phyloP scores from a whole-genome alignment of 2,329 filamentous ascomycete genomes.

The Colletotrichum orbiculare region DNA sequence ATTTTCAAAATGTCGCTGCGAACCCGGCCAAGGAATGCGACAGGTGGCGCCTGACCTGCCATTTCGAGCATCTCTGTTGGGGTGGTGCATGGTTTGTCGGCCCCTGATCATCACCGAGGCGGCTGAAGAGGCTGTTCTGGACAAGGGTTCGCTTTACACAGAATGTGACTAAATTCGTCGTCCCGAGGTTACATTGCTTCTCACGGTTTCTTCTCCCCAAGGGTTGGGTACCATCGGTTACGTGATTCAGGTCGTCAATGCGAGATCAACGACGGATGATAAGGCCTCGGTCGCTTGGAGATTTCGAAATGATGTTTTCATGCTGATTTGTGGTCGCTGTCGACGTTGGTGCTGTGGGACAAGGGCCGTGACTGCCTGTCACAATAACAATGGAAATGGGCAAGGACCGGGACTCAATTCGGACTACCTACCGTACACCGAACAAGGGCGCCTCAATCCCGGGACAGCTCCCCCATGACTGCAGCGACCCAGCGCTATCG shows the following conservation, averaged over 20 bases:
- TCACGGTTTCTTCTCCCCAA: too few relatives aligned
- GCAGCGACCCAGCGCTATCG: background rate
- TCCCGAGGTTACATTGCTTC: too few relatives aligned
- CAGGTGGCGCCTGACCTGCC: background rate
- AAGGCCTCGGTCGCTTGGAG: background rate
- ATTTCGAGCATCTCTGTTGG: background rate
- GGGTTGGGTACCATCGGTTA: too few relatives aligned
- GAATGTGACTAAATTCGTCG: too few relatives aligned
- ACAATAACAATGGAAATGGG: background rate
- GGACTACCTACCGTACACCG: slow-evolving; percentile 5
- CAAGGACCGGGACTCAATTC: slow-evolving; percentile 4
- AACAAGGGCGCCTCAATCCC: slow-evolving; percentile 21
- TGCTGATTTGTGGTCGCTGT: too few relatives aligned
- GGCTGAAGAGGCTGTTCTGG: background rate
- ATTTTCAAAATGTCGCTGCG: slow-evolving; percentile 30
- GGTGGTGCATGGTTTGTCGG: background rate
- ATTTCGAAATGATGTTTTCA: background rate
- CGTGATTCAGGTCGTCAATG: slow-evolving; percentile 6
- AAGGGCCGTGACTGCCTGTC: too few relatives aligned
- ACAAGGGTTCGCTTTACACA: background rate
- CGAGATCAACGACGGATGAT: slow-evolving; percentile 6
- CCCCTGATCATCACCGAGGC: background rate
- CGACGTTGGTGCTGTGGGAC: too few relatives aligned
- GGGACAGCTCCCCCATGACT: slow-evolving; percentile 21
- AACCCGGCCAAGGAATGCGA: slow-evolving; percentile 4